Percentiles rank a stretch among this genome's conserved stretches.
Evolutionary conservation across 768 basidiomycete genomes (phyloP).

Genomic region (Suillus subaureus): DNA sequence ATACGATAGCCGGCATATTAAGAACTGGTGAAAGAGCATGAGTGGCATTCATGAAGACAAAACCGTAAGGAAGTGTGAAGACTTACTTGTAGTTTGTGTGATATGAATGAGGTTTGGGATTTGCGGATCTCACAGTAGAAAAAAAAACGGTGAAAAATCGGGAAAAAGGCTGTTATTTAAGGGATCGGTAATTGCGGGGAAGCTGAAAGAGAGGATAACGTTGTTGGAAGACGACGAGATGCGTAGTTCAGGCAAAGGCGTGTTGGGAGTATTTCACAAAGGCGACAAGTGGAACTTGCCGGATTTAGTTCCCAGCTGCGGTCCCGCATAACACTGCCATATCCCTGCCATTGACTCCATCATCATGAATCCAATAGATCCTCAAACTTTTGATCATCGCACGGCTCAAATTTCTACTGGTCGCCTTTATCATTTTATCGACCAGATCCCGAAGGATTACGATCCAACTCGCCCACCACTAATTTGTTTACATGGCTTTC

Average conservation of each 20-base stretch:
- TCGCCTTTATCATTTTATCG: conserved; percentile 69
- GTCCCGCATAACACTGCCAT: conserved; percentile 28
- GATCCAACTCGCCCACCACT: conserved; percentile 47
- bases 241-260: conserved; percentile 17
- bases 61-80: conserved; percentile 23
- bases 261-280: conserved; percentile 32
- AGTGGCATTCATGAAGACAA: conserved; percentile 15
- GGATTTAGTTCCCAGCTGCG: conserved; percentile 23
- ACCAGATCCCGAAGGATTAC: conserved; percentile 56
- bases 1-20: conserved; percentile 50
- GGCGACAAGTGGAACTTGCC: conserved; percentile 26
- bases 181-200: conserved; percentile 15
- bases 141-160: conserved; percentile 26
- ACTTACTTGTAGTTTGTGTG: conserved; percentile 38
- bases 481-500: conserved; percentile 82
- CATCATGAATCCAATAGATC: conserved; percentile 15
- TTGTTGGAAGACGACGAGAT: conserved; percentile 14
- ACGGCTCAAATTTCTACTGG: conserved; percentile 57
- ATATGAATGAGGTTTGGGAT: conserved; percentile 31
- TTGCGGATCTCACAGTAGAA: conserved; percentile 25
- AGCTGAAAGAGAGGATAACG: conserved; percentile 19
- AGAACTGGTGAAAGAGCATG: conserved; percentile 16
- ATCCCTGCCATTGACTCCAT: conserved; percentile 12
- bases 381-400: conserved; percentile 52
- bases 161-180: conserved; percentile 13